Evolutionary conservation across 306 rosid species (phyloP).

Genomic region (Sphenostylis stenocarpa): DNA sequence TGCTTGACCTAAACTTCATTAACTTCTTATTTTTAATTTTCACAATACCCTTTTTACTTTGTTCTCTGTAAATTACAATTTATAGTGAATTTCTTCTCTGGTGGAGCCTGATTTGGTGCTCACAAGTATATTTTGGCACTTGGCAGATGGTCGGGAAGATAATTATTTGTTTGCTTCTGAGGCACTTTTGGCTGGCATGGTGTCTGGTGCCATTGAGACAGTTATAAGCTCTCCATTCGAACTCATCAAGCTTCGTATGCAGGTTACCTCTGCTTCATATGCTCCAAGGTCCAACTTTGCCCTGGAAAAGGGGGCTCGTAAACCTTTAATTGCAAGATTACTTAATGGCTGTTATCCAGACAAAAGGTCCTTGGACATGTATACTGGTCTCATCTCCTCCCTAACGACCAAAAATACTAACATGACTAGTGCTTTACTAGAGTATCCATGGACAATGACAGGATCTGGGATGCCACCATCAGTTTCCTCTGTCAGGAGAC

Average conservation of each 20-base stretch:
- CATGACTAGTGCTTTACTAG: constrained; percentile 60
- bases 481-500: constrained; percentile 58
- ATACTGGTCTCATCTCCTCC: constrained; percentile 70
- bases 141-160: constrained; percentile 81
- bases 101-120: constrained; percentile 29
- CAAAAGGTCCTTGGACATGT: constrained; percentile 59
- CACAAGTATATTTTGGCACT: constrained; percentile 12
- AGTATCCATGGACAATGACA: constrained; percentile 92
- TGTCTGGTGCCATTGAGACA: constrained; percentile 72
- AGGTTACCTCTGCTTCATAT: constrained; percentile 65
- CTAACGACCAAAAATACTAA: constrained; percentile 68
- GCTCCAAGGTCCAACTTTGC: constrained; percentile 46
- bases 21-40: neutral
- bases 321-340: constrained; percentile 61
- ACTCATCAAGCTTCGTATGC: constrained; percentile 79
- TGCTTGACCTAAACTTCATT: neutral
- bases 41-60: neutral
- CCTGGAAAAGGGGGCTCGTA: constrained; percentile 47
- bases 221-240: constrained; percentile 82
- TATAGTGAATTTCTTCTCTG: neutral
- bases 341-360: constrained; percentile 69
- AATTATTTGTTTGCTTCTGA: constrained; percentile 59
- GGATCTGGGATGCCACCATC: constrained; percentile 89
- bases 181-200: constrained; percentile 81
- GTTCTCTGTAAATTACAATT: neutral